phyloP scores from a whole-genome alignment of 225 moss, liverwort and hornwort species.

The Bryoerythrophyllum caledonicum region DNA sequence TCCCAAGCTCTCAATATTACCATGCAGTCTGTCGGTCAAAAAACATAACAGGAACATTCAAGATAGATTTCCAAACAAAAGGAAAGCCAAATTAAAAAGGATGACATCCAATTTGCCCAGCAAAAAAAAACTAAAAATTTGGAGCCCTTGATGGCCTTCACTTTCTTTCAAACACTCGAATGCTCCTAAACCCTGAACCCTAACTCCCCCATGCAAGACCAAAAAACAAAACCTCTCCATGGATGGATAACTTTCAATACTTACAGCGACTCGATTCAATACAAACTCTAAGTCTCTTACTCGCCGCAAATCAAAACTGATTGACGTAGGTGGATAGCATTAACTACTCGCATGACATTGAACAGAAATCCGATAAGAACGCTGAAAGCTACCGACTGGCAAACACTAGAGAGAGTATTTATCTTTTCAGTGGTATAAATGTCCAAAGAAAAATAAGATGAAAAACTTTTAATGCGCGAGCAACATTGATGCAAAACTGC shows the following conservation, averaged over 20 bases:
- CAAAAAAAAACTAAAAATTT: neutral
- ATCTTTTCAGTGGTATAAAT: too few relatives aligned
- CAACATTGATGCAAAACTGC: too few relatives aligned
- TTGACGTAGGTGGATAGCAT: slow-evolving; percentile 10
- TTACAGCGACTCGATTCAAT: neutral
- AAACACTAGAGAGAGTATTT: too few relatives aligned
- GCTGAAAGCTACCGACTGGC: neutral
- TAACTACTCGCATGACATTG: neutral
- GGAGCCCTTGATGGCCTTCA: neutral
- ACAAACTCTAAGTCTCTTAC: slow-evolving; percentile 14
- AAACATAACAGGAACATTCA: neutral
- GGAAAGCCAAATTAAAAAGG: neutral
- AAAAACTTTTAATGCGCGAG: too few relatives aligned
- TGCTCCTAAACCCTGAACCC: slow-evolving; percentile 39
- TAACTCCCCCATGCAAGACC: neutral
- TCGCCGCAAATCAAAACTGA: neutral
- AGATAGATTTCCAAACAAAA: neutral
- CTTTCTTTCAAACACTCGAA: neutral
- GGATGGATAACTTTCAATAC: neutral
- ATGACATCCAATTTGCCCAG: neutral
- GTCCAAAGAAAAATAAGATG: too few relatives aligned
- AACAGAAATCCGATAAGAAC: neutral
- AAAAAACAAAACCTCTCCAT: neutral
- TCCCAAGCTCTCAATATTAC: slow-evolving; percentile 96
- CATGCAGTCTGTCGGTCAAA: slow-evolving; percentile 65